phyloP scores from a whole-genome alignment of 768 basidiomycete species.

The Cystobasidium tubakii region DNA sequence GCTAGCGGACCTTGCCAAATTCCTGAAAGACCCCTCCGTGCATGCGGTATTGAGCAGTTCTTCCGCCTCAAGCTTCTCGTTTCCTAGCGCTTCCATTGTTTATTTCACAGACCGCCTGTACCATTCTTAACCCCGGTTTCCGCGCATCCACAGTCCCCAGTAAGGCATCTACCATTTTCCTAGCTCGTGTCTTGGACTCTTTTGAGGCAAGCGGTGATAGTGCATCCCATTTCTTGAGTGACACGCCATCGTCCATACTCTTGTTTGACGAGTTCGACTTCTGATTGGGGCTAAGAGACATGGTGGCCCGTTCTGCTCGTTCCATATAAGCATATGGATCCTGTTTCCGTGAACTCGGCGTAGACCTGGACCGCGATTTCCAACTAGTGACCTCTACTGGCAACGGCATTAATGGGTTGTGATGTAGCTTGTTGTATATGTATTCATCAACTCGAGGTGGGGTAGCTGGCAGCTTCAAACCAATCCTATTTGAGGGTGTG shows the following conservation, averaged over 20 bases:
- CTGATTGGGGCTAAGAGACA: background rate
- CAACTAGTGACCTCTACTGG: background rate
- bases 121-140: background rate
- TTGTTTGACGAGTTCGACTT: too few species aligned
- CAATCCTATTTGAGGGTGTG: background rate
- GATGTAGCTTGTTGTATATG: background rate
- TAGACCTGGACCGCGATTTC: background rate
- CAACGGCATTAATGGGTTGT: background rate
- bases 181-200: background rate
- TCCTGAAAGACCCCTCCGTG: too few species aligned
- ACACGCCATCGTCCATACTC: background rate
- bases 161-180: conserved; percentile 1
- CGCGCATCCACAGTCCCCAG: background rate
- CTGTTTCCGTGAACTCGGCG: background rate
- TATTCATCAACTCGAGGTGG: background rate
- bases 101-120: background rate
- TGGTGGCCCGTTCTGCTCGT: background rate
- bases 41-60: too few species aligned
- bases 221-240: background rate
- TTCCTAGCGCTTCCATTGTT: background rate
- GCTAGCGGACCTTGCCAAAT: too few species aligned
- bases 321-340: background rate
- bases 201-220: background rate
- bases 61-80: background rate
- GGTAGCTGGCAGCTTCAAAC: background rate